A percentile compares a stretch with the other conserved stretches of the same genome.
phyloP scores from a whole-genome alignment of 2,329 filamentous ascomycete species.

The Colletotrichum sp. region DNA sequence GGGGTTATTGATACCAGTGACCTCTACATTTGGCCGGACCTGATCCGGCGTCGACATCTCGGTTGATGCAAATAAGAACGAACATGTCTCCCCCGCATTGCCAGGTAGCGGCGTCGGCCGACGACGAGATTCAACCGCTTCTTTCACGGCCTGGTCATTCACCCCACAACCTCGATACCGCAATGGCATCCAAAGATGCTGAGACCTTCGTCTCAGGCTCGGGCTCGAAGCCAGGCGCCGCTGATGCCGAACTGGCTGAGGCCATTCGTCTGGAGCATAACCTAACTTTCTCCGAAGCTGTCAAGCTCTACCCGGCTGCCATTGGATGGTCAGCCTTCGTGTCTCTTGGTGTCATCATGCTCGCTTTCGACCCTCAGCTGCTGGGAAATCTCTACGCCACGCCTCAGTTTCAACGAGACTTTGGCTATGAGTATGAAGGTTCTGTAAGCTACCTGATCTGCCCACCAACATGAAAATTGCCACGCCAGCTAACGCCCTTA shows the following conservation, averaged over 20 bases:
- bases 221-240: neutral
- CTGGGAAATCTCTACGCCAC: constrained; percentile 67
- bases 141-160: neutral
- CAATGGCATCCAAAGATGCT: neutral
- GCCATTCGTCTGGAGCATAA: constrained; percentile 45
- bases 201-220: neutral
- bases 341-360: constrained; percentile 64
- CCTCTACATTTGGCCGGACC: neutral
- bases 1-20: neutral
- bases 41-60: neutral
- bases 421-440: constrained; percentile 55
- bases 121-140: constrained; percentile 11
- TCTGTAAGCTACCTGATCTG: constrained; percentile 26
- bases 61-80: neutral
- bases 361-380: constrained; percentile 69
- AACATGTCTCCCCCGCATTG: neutral
- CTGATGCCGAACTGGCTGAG: constrained; percentile 31
- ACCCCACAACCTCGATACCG: neutral
- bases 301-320: constrained; percentile 48
- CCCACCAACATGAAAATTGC: neutral
- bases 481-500: neutral
- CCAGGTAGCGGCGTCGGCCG: neutral
- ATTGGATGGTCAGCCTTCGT: constrained; percentile 64
- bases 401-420: constrained; percentile 61
- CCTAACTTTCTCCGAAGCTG: constrained; percentile 41